Evolutionary conservation across 768 basidiomycete genomes (phyloP).

Genomic region (Macrolepiota albuminosa): DNA sequence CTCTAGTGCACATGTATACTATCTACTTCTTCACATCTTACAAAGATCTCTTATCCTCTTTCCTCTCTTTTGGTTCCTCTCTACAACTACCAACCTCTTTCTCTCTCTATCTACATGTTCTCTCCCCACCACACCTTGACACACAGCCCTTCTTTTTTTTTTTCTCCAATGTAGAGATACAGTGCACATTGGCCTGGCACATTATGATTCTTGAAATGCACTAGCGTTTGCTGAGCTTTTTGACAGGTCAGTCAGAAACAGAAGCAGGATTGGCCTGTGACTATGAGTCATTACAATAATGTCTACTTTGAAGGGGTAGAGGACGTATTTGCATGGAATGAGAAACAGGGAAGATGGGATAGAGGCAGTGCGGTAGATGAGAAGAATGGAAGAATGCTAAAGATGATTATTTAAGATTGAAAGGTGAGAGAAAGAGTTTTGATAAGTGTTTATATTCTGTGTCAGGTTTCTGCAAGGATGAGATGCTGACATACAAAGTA

Average conservation of each 20-base stretch:
- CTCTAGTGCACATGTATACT: slow-evolving; percentile 86
- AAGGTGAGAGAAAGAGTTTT: slow-evolving; percentile 34
- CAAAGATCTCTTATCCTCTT: slow-evolving; percentile 62
- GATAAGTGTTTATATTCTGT: slow-evolving; percentile 32
- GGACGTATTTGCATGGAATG: slow-evolving; percentile 36
- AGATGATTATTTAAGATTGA: slow-evolving; percentile 53
- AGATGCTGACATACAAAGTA: slow-evolving; percentile 25
- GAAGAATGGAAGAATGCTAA: slow-evolving; percentile 47
- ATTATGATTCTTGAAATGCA: slow-evolving; percentile 69
- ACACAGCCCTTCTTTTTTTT: slow-evolving; percentile 28
- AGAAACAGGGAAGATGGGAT: slow-evolving; percentile 19
- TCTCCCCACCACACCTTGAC: slow-evolving; percentile 28
- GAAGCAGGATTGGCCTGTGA: slow-evolving; percentile 68
- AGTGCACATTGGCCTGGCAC: slow-evolving; percentile 66
- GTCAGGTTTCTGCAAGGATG: neutral
- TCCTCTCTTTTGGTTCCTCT: slow-evolving; percentile 67
- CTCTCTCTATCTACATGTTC: slow-evolving; percentile 30
- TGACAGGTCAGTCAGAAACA: slow-evolving; percentile 17
- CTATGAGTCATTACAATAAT: slow-evolving; percentile 57
- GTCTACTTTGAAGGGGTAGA: slow-evolving; percentile 70
- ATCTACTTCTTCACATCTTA: slow-evolving; percentile 73
- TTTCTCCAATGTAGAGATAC: slow-evolving; percentile 37
- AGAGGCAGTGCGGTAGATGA: slow-evolving; percentile 28
- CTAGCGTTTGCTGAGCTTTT: slow-evolving; percentile 60
- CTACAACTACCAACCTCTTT: slow-evolving; percentile 44